Percentiles rank a stretch among this genome's conserved stretches.
Evolutionary conservation across 257 asterid genomes (phyloP).

Genomic region (Datura wrightii): DNA sequence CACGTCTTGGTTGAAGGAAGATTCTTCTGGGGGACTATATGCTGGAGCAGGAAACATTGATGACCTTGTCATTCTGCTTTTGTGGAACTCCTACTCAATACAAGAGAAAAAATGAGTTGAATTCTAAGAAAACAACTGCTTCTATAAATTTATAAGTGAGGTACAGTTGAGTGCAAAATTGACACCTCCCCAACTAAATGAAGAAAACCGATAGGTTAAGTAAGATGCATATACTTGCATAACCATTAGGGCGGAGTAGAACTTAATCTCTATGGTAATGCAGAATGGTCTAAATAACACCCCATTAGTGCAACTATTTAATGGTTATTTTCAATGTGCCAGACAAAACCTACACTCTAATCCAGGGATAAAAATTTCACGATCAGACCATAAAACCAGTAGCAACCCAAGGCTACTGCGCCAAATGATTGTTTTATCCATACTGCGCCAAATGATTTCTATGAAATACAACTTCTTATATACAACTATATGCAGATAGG

Average conservation of each 20-base stretch:
- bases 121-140: not conserved
- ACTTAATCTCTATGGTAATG: not conserved
- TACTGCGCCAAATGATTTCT: not conserved
- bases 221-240: not conserved
- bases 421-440: not conserved
- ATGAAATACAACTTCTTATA: not conserved
- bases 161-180: not conserved
- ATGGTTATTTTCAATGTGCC: not conserved
- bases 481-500: not conserved
- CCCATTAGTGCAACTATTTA: not conserved
- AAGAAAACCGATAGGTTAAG: not conserved
- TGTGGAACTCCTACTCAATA: constrained; percentile 71
- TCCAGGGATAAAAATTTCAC: not conserved
- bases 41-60: constrained; percentile 64
- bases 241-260: constrained; percentile 15
- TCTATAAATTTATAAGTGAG: not conserved
- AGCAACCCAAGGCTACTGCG: not conserved
- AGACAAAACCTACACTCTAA: not conserved
- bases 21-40: constrained; percentile 78
- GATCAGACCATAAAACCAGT: not conserved
- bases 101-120: constrained; percentile 29
- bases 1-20: constrained; percentile 74
- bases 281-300: not conserved
- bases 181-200: not conserved
- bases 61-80: constrained; percentile 77